phyloP scores from a whole-genome alignment of 2,329 filamentous ascomycete species.

The Nemania abortiva region DNA sequence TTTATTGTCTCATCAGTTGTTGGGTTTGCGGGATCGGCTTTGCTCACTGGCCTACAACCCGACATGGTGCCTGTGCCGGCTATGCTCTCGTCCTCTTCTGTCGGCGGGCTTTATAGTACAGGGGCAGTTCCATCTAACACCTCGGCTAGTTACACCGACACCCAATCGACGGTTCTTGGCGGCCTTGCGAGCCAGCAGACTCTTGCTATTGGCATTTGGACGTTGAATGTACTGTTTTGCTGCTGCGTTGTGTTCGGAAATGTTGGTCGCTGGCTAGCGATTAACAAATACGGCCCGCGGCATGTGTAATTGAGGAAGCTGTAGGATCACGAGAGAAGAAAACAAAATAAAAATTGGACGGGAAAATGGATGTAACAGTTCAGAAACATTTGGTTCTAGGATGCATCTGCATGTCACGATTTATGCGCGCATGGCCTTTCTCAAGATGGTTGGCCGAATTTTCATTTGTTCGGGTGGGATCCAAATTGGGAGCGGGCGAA shows the following conservation, averaged over 20 bases:
- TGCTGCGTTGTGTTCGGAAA: constrained; percentile 97
- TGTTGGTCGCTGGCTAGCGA: constrained; percentile 84
- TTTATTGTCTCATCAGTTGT: constrained; percentile 82
- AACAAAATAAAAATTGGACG: background rate
- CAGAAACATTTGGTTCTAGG: background rate
- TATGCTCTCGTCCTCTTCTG: constrained; percentile 52
- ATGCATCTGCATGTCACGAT: constrained; percentile 24
- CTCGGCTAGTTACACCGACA: constrained; percentile 21
- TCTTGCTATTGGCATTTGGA: constrained; percentile 84
- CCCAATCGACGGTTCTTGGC: constrained; percentile 56
- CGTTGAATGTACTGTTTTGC: constrained; percentile 93
- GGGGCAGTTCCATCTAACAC: constrained; percentile 23
- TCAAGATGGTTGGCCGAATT: background rate
- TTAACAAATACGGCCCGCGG: constrained; percentile 57
- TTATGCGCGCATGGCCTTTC: constrained; percentile 16
- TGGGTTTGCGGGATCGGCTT: constrained; percentile 77
- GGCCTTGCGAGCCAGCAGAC: constrained; percentile 72
- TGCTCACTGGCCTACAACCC: constrained; percentile 81
- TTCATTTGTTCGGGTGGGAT: constrained; percentile 12
- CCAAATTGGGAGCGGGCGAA: constrained; percentile 23
- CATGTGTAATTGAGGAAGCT: constrained; percentile 59
- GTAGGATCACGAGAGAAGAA: constrained; percentile 9
- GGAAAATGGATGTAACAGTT: constrained; percentile 2
- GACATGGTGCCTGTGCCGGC: constrained; percentile 78
- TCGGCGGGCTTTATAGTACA: constrained; percentile 25